Conservation (phyloP, 345 rosid genomes). For the Physaria fendleri region DNA sequence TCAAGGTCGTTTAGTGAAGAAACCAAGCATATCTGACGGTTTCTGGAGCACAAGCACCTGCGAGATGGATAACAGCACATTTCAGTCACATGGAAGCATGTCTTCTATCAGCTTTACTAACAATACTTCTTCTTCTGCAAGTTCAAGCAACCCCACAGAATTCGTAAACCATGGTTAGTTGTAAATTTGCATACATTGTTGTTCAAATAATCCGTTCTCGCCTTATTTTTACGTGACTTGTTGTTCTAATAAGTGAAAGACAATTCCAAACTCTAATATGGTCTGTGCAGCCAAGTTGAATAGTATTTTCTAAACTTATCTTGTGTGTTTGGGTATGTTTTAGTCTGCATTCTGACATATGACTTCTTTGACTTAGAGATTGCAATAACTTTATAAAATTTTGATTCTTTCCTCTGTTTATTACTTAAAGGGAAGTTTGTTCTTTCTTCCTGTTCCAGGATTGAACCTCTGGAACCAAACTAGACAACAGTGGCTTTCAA, state of each 20-base stretch:
- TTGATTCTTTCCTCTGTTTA: constrained; percentile 2
- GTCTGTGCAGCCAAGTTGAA: not conserved
- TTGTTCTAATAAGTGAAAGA: not conserved
- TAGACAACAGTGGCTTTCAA: constrained; percentile 66
- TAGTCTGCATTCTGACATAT: not conserved
- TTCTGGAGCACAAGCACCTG: constrained; percentile 57
- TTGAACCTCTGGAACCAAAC: constrained; percentile 65
- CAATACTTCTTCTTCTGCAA: constrained; percentile 26
- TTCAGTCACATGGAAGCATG: constrained; percentile 55
- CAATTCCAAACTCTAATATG: not conserved
- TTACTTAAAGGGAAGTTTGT: not conserved
- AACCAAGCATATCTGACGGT: constrained; percentile 40
- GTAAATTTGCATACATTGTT: not conserved
- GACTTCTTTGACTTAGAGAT: not conserved
- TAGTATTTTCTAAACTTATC: not conserved
- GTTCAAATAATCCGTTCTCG: not conserved
- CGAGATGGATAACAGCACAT: constrained; percentile 51
- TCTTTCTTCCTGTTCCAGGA: constrained; percentile 39
- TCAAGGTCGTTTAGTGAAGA: constrained; percentile 42
- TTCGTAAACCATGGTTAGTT: constrained; percentile 70
- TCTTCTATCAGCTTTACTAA: constrained; percentile 50
- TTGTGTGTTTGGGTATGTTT: not conserved
- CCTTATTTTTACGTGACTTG: not conserved
- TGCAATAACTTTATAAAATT: not conserved
- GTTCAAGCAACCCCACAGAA: constrained; percentile 53